Percentiles rank a stretch among this genome's conserved stretches.
Conservation (phyloP, 2,329 filamentous ascomycete species). For the Colletotrichum sp. region DNA sequence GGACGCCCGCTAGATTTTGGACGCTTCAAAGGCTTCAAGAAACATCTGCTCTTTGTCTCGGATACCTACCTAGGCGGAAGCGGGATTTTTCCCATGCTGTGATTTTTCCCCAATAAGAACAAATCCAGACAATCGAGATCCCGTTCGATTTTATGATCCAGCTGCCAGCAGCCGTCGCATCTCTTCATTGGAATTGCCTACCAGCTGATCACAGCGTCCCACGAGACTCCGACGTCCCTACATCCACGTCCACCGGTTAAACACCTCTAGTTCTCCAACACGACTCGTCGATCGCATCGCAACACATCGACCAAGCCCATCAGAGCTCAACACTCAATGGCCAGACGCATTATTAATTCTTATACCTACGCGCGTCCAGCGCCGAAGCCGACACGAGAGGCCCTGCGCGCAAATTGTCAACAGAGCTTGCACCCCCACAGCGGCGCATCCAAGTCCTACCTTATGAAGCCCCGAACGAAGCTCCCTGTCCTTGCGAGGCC, state of each 20-base stretch:
- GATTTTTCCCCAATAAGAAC: background rate
- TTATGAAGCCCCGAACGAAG: background rate
- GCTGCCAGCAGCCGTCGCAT: background rate
- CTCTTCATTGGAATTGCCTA: background rate
- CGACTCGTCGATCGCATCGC: background rate
- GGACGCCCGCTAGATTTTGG: too few relatives aligned
- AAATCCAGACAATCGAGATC: background rate
- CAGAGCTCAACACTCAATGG: background rate
- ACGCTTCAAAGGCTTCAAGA: too few relatives aligned
- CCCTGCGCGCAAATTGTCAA: background rate
- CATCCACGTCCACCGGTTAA: background rate
- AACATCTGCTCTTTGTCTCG: too few relatives aligned
- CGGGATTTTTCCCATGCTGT: too few relatives aligned
- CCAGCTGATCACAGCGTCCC: background rate
- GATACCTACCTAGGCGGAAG: too few relatives aligned
- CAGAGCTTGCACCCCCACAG: background rate
- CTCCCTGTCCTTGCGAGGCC: background rate
- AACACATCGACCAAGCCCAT: background rate
- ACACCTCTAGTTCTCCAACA: background rate
- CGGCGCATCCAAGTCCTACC: background rate
- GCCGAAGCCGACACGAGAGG: background rate
- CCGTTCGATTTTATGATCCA: background rate
- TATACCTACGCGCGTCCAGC: background rate
- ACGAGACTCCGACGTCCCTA: background rate
- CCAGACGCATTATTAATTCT: background rate